A percentile compares a stretch with the other conserved stretches of the same genome.
These are phyloP conservation scores for Echites panduratus DNA, from an alignment of 257 asterid genomes.

Conservation along the genomic window DNA sequence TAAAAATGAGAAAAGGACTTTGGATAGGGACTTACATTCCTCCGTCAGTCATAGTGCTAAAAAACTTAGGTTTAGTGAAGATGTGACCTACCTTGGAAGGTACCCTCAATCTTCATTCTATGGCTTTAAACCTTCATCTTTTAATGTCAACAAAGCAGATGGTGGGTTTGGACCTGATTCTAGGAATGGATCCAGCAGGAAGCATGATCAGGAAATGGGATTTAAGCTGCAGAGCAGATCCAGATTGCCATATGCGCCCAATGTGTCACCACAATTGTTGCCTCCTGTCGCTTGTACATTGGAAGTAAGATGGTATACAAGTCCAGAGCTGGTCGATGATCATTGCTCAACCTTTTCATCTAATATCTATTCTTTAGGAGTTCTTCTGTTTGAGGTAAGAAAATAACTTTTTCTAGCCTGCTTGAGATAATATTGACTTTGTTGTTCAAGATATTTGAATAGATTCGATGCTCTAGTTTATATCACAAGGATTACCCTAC, in stretches of 20 bases:
- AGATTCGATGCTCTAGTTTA: not conserved
- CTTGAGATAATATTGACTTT: not conserved
- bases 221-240: slow-evolving; percentile 24
- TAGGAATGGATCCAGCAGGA: slow-evolving; percentile 25
- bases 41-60: slow-evolving; percentile 35
- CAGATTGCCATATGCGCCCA: slow-evolving; percentile 28
- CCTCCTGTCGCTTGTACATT: slow-evolving; percentile 30
- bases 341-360: slow-evolving; percentile 58
- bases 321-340: slow-evolving; percentile 65
- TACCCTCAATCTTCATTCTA: slow-evolving; percentile 59
- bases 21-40: slow-evolving; percentile 28
- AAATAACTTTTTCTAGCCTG: slow-evolving; percentile 10
- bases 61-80: slow-evolving; percentile 51
- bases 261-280: slow-evolving; percentile 29
- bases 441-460: not conserved
- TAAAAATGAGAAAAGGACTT: slow-evolving; percentile 42
- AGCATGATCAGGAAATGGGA: slow-evolving; percentile 28
- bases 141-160: slow-evolving; percentile 23
- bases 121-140: slow-evolving; percentile 30
- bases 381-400: slow-evolving; percentile 94
- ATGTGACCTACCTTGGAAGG: slow-evolving; percentile 31
- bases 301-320: slow-evolving; percentile 82
- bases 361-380: slow-evolving; percentile 78
- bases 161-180: slow-evolving; percentile 25
- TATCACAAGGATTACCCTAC: not conserved